phyloP scores from a whole-genome alignment of 148 eudicot genomes.

The Silene uniflora region DNA sequence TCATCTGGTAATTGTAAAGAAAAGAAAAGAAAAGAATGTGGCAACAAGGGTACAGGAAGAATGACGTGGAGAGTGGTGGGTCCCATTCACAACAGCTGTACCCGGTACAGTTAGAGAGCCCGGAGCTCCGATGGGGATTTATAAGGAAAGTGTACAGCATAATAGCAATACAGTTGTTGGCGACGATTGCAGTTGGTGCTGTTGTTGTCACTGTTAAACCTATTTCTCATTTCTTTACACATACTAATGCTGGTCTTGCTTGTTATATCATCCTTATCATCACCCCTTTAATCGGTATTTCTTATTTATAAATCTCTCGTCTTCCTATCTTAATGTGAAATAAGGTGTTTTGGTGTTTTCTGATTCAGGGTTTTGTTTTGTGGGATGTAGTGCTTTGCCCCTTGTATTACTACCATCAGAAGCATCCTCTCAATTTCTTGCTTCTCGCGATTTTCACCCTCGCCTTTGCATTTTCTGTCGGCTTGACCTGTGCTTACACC shows the following conservation, averaged over 20 bases:
- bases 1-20: no score
- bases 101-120: conserved; percentile 59
- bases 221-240: conserved; percentile 49
- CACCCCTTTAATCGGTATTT: conserved; percentile 63
- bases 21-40: no score
- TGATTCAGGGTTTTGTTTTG: conserved; percentile 7
- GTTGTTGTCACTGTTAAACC: conserved; percentile 62
- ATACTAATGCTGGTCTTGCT: conserved; percentile 53
- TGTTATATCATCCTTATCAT: conserved; percentile 63
- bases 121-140: conserved; percentile 74
- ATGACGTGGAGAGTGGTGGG: conserved; percentile 49
- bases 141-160: conserved; percentile 75
- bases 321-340: background rate
- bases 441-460: conserved; percentile 63
- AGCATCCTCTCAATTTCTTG: conserved; percentile 58
- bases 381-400: conserved; percentile 48
- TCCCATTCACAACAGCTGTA: conserved; percentile 33
- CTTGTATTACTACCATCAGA: conserved; percentile 46
- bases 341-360: background rate
- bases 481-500: conserved; percentile 59
- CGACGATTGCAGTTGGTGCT: conserved; percentile 67
- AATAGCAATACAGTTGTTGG: conserved; percentile 62
- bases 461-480: conserved; percentile 43
- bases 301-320: background rate
- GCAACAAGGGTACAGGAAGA: conserved; percentile 33